phyloP scores from a whole-genome alignment of 371 early-diverging fungal species.

The Rhizopus arrhizus region DNA sequence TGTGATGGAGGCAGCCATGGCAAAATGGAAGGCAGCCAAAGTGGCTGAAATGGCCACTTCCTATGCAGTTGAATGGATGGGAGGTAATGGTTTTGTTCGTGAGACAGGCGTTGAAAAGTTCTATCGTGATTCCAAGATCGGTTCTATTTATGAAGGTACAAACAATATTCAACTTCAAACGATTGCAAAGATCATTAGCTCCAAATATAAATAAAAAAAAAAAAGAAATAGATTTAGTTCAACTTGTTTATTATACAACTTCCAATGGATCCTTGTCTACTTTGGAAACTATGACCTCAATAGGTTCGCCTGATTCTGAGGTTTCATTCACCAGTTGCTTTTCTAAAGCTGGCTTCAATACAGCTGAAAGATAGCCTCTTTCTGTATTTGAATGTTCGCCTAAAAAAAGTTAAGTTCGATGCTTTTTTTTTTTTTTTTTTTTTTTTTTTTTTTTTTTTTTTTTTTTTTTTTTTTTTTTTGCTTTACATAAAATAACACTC shows the following conservation, averaged over 20 bases:
- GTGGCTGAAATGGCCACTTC: conserved; percentile 91
- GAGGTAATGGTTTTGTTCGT: conserved; percentile 95
- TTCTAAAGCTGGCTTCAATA: conserved; percentile 69
- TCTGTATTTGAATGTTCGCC: conserved; percentile 93
- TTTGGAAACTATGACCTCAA: conserved; percentile 69
- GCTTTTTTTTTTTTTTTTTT: not conserved
- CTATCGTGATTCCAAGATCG: conserved; percentile 97
- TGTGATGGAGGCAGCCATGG: conserved; percentile 97
- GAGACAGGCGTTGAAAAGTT: conserved; percentile 84
- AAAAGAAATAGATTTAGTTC: no score
- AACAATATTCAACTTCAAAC: conserved; percentile 97
- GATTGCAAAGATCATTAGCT: conserved; percentile 86
- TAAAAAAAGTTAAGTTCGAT: conserved; percentile 6
- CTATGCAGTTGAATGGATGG: conserved; percentile 95
- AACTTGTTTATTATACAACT: conserved; percentile 51
- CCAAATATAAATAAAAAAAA: conserved; percentile 59
- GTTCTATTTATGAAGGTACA: conserved; percentile 83
- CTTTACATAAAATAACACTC: conserved; percentile 85
- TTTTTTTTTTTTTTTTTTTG: not conserved
- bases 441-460: not conserved
- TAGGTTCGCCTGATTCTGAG: conserved; percentile 48
- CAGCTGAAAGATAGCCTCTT: conserved; percentile 84
- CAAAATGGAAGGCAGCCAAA: conserved; percentile 93
- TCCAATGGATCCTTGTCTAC: conserved; percentile 73
- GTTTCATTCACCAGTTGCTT: conserved; percentile 49